Evolutionary conservation across 73 alveolate species (phyloP).

Genomic region (Uronychia binucleata): DNA sequence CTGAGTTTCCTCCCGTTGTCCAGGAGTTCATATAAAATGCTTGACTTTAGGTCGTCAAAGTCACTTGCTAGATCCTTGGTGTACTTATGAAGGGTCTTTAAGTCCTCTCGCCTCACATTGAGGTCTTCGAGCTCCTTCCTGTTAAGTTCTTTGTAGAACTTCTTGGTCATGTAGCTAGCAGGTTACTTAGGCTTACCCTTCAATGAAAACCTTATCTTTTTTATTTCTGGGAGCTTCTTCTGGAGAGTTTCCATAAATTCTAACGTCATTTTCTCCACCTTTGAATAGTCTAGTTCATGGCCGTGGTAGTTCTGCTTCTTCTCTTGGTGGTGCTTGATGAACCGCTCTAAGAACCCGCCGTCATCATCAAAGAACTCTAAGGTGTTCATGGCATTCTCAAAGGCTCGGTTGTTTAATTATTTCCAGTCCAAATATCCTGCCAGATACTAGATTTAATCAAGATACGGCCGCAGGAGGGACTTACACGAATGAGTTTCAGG

Average conservation of each 20-base stretch:
- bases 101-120: neutral
- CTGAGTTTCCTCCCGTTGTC: slow-evolving; percentile 24
- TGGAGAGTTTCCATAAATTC: neutral
- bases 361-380: neutral
- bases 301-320: neutral
- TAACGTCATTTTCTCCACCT: neutral
- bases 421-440: neutral
- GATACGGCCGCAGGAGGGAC: too few relatives aligned
- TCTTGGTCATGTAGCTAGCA: neutral
- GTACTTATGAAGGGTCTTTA: neutral
- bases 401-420: neutral
- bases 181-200: too few relatives aligned
- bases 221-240: neutral
- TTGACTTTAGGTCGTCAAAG: slow-evolving; percentile 6
- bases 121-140: neutral
- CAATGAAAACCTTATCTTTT: neutral
- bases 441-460: neutral
- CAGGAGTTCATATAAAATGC: slow-evolving; percentile 13
- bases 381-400: neutral
- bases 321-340: neutral
- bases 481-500: too few relatives aligned
- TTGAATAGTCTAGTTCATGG: neutral
- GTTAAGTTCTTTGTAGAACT: neutral
- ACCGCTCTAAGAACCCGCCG: neutral
- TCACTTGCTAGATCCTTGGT: neutral